Conservation (phyloP, 2,329 filamentous ascomycete genomes). For the Sclerotinia subarctica region DNA sequence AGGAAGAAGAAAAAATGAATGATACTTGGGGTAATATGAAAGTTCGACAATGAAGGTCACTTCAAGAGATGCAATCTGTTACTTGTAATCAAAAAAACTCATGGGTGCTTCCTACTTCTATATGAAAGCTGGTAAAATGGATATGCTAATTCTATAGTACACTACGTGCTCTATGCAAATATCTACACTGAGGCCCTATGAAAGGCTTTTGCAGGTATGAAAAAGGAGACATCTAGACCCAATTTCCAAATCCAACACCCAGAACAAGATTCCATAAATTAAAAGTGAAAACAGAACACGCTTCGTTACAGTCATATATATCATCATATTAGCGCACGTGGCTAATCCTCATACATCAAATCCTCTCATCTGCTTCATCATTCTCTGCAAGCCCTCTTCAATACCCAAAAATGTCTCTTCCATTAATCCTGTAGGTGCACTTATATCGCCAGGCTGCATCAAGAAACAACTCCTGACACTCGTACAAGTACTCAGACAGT, state of each 20-base stretch:
- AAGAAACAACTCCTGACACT: conserved; percentile 1
- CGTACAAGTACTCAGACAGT: background rate
- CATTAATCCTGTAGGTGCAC: background rate
- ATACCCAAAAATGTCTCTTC: background rate
- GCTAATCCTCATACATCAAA: background rate
- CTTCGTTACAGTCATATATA: background rate
- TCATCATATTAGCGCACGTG: background rate
- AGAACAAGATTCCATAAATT: background rate
- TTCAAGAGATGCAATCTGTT: background rate
- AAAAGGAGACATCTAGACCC: background rate
- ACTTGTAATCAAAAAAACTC: background rate
- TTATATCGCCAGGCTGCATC: conserved; percentile 2
- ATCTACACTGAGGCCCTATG: too few species aligned
- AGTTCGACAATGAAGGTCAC: background rate
- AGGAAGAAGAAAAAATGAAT: background rate
- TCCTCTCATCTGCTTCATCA: background rate
- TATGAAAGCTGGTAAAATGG: background rate
- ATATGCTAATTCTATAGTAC: background rate
- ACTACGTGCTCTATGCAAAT: background rate
- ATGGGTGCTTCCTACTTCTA: too few species aligned
- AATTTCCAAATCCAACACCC: background rate
- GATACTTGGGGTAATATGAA: too few species aligned
- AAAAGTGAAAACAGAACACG: background rate
- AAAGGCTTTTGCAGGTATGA: too few species aligned
- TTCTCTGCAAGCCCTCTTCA: conserved; percentile 2